A percentile compares a stretch with the other conserved stretches of the same genome.
phyloP scores from a whole-genome alignment of 2,329 filamentous ascomycete genomes.

The Tolypocladium sp. region DNA sequence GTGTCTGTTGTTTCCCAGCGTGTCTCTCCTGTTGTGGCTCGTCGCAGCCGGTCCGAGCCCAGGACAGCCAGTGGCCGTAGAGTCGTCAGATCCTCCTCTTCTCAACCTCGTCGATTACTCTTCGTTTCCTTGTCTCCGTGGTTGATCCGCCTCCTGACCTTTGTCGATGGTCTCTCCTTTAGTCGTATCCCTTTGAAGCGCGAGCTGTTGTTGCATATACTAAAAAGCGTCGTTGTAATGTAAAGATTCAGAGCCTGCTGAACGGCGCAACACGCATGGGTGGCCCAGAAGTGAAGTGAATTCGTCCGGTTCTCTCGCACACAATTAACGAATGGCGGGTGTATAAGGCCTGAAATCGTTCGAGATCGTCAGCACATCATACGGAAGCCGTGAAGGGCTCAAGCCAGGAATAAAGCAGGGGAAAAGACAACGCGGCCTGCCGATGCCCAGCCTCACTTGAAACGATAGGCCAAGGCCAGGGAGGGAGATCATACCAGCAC shows the following conservation, averaged over 20 bases:
- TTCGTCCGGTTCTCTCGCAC: background rate
- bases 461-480: background rate
- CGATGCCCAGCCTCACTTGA: background rate
- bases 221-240: background rate
- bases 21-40: background rate
- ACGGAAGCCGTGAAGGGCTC: background rate
- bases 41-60: background rate
- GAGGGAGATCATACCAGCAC: background rate
- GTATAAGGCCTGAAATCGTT: background rate
- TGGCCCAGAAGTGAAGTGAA: background rate
- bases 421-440: background rate
- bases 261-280: slow-evolving; percentile 21
- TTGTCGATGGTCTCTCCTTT: background rate
- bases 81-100: background rate
- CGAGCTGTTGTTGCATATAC: background rate
- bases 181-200: background rate
- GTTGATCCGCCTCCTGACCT: background rate
- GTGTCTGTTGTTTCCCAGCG: background rate
- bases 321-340: background rate
- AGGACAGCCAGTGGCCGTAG: background rate
- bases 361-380: background rate
- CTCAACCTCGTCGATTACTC: background rate
- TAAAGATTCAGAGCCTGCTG: slow-evolving; percentile 48
- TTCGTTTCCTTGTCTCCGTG: background rate
- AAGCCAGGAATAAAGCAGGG: background rate